Base-by-base conservation (phyloP, 2,329 filamentous ascomycete species). In the Exophiala sp. region DNA sequence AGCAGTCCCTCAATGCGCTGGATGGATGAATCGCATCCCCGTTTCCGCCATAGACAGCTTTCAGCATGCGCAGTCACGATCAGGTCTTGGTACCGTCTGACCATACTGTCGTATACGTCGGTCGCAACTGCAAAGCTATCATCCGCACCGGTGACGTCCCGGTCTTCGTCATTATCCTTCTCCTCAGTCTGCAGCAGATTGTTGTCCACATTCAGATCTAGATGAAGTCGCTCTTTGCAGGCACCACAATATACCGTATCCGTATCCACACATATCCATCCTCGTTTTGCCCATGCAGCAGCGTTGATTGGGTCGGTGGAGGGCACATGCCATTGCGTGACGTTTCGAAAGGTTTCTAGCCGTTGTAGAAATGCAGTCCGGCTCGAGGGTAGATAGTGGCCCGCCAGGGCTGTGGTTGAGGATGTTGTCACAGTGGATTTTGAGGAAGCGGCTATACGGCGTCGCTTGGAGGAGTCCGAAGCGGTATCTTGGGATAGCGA, bases 241-340 rank as follows among this genome's bases (percentile, higher is more conserved):
- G 90, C 81, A 34, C 85, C 83, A 65, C 93, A 98, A 14, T 82
- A 81, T 13, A 97, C 88, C 2, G 86, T 86, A 68, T 95, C 89
- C 57, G 82, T 82, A 60, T 85, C 85, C 39, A 85, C 81, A 62
- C 91, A 96, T 2, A 84, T 76, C 91, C 93, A 98, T 1, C 91
- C 91, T 51, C 86, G 75, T 72, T 91, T 95, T 0, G 90, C 90
- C 93, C 93, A 98, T 66, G 89, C 85, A 6, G 96, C 82, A 69
- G 97, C 93, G 64, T 82, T 88, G 60, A 97, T 83, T 27, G 75
- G 76, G 45, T 90, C 80, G 0, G 93, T 90, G 66, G 97, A 97
- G 0, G 88, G 86, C n/a, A 86, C 85, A 47, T 60, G 60, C 91
- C 91, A 98, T 65, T 86, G 80, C 46, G 88, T 93, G 41, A 97